These are phyloP conservation scores for Secale cereale DNA, from an alignment of 176 grass and related monocot species.

Conservation along the genomic window DNA sequence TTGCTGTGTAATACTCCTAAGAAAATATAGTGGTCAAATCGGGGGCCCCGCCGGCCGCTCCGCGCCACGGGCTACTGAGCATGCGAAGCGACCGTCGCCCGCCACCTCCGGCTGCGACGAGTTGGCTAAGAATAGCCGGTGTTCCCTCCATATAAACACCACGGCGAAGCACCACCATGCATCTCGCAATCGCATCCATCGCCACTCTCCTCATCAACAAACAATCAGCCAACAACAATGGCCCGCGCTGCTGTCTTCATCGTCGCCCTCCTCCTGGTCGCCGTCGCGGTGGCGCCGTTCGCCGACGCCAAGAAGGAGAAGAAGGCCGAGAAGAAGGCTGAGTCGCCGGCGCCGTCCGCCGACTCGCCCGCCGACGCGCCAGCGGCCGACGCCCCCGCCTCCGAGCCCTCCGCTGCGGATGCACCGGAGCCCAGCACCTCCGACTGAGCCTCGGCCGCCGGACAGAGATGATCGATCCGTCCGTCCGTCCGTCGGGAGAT, in stretches of 20 bases:
- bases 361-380: neutral
- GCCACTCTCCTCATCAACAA: too few species aligned
- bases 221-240: neutral
- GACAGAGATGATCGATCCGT: neutral
- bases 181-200: neutral
- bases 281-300: neutral
- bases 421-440: neutral
- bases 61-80: too few species aligned
- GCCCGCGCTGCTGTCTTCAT: neutral
- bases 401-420: neutral
- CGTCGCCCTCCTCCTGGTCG: neutral
- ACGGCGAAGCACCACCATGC: neutral
- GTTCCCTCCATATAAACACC: neutral
- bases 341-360: neutral
- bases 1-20: too few species aligned
- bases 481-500: too few species aligned
- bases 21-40: too few species aligned
- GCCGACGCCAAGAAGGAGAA: neutral
- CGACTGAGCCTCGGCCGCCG: neutral
- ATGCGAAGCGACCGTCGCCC: neutral
- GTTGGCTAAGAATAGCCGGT: neutral
- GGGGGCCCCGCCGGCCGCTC: too few species aligned
- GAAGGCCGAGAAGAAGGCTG: neutral
- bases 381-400: neutral
- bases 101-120: neutral